phyloP scores from a whole-genome alignment of 768 basidiomycete genomes.

The Pisolithus orientalis region DNA sequence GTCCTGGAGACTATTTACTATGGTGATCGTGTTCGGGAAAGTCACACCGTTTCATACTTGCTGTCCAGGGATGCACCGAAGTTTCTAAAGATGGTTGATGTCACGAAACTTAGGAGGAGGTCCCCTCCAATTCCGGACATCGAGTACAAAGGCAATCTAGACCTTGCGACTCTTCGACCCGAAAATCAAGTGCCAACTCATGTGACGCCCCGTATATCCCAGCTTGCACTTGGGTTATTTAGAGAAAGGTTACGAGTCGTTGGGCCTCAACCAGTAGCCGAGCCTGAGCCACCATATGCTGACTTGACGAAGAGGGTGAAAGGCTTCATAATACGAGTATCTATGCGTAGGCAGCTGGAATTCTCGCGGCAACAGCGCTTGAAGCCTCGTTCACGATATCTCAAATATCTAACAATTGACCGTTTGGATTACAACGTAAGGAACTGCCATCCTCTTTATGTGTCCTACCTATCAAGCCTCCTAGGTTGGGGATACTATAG shows the following conservation, averaged over 20 bases:
- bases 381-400: conserved; percentile 26
- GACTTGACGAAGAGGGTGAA: conserved; percentile 14
- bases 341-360: conserved; percentile 9
- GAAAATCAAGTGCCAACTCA: conserved; percentile 52
- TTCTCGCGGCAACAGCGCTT: conserved; percentile 30
- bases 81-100: conserved; percentile 9
- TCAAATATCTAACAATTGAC: conserved; percentile 39
- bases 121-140: not conserved
- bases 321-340: conserved; percentile 16
- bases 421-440: conserved; percentile 38
- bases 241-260: conserved; percentile 50
- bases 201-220: conserved; percentile 56
- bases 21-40: conserved; percentile 15
- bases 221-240: conserved; percentile 46
- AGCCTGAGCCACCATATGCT: conserved; percentile 8
- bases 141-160: conserved; percentile 36
- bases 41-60: conserved; percentile 16
- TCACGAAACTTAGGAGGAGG: not conserved
- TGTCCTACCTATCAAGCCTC: conserved; percentile 1
- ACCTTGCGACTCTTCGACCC: conserved; percentile 48
- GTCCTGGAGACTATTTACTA: conserved; percentile 17
- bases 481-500: conserved; percentile 59
- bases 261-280: conserved; percentile 32
- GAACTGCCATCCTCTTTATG: not conserved
- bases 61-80: conserved; percentile 6